A percentile compares a stretch with the other conserved stretches of the same genome.
Evolutionary conservation across 768 basidiomycete genomes (phyloP).

Genomic region (Hypholoma sublateritium): DNA sequence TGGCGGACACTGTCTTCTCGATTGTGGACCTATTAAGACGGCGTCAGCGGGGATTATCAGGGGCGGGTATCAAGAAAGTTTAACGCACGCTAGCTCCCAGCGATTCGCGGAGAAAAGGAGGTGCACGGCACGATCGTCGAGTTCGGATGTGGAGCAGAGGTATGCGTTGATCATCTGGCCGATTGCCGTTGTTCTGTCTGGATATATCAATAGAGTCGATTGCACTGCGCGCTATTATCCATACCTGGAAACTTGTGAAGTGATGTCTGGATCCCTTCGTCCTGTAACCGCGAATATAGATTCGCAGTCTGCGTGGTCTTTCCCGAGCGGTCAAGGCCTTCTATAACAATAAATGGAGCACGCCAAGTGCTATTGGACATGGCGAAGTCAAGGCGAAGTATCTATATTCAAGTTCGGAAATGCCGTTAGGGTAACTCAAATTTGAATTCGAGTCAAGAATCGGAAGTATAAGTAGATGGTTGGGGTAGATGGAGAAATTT

Average conservation of each 20-base stretch:
- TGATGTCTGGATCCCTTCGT: conserved; percentile 44
- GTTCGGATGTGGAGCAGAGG: conserved; percentile 76
- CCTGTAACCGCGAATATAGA: conserved; percentile 56
- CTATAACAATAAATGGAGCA: conserved; percentile 88
- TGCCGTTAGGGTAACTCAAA: too few species aligned
- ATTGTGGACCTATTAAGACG: conserved; percentile 53
- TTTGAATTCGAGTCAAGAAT: too few species aligned
- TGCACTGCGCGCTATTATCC: conserved; percentile 6
- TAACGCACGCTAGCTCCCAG: conserved; percentile 87
- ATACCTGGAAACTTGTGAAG: conserved; percentile 90
- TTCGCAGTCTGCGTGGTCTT: conserved; percentile 84
- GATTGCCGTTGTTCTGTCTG: conserved; percentile 89
- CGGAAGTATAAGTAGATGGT: too few species aligned
- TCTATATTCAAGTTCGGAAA: too few species aligned
- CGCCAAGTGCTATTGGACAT: conserved; percentile 26
- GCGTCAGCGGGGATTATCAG: neutral
- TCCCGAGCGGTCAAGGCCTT: conserved; percentile 94
- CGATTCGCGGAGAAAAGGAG: conserved; percentile 95
- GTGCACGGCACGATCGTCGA: conserved; percentile 91
- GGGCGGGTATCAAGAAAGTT: neutral
- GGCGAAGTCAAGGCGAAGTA: neutral
- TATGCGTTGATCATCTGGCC: conserved; percentile 95
- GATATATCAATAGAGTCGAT: neutral
- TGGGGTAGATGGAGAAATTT: too few species aligned
- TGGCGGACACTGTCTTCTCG: conserved; percentile 51